phyloP scores from a whole-genome alignment of 23 red algal genomes.

The Chondrus crispus region DNA sequence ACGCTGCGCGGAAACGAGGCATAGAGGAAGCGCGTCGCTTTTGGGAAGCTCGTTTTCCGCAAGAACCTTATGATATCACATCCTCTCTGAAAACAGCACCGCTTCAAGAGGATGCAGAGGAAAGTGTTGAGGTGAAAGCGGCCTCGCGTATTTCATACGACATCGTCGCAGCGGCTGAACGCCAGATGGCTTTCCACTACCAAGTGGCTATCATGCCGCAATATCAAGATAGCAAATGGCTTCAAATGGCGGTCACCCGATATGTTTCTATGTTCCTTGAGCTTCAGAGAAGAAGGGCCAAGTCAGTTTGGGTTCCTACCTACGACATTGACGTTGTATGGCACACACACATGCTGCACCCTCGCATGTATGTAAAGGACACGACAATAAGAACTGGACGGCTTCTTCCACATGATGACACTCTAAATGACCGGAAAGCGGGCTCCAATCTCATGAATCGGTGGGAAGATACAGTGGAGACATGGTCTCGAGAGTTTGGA shows the following conservation, averaged over 20 bases:
- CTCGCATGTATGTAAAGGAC: neutral
- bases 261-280: constrained; percentile 22
- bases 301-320: constrained; percentile 15
- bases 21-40: neutral
- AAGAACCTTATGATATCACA: constrained; percentile 27
- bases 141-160: constrained; percentile 1
- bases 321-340: constrained; percentile 53
- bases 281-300: neutral
- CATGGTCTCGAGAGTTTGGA: neutral
- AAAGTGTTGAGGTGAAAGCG: neutral
- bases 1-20: neutral
- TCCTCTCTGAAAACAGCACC: neutral
- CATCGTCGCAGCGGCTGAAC: constrained; percentile 6
- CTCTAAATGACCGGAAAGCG: constrained; percentile 2
- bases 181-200: constrained; percentile 45
- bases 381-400: neutral
- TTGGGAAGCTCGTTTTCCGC: constrained; percentile 4
- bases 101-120: neutral
- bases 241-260: neutral
- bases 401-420: constrained; percentile 30
- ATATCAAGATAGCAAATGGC: constrained; percentile 3
- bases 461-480: neutral
- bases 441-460: neutral
- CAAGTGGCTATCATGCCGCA: constrained; percentile 57
- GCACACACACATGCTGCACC: constrained; percentile 50